Base-by-base conservation (phyloP, 176 grass and related monocot genomes). In the Areca catechu region DNA sequence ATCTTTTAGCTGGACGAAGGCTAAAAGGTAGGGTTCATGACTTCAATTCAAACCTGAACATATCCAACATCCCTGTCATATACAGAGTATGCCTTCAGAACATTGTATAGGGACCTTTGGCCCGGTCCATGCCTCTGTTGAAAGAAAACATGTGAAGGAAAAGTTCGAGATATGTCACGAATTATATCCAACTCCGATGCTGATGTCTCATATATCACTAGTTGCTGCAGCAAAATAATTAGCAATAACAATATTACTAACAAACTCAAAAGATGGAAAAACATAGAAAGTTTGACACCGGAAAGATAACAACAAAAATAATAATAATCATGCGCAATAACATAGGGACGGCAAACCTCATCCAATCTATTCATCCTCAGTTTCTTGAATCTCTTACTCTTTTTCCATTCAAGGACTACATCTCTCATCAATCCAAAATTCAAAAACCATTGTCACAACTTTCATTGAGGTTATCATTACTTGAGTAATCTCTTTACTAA, bases 21-120 rank as follows among this genome's bases (percentile, higher is more conserved):
- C 24, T 17, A 73, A 15, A 7, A 51, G 1, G 3, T 25, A 51
- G 16, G 2, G 51, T 20, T 12, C 14, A 15, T 16, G 2, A 48
- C 20, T 3, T 64, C 5, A 72, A 70, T 52, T 82, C 71, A 62
- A 75, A 97, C 93, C 93, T 97, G 93, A 60, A 97, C 93, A 30
- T 91, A 97, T 70, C 93, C 93, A 77, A 97, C 87, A 48, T 91
- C 86, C 79, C 86, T 85, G 34, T 97, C 93, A 75, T 88, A 97
- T 22, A 97, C 83, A 37, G 93, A 91, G 63, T 97, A 97, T 5
- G 93, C 93, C 77, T 97, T 97, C 67, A 97, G 71, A 77, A 97
- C 82, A 51, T 97, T 97, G 68, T 97, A 97, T 49, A 97, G 60
- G 22, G 93, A 88, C 74, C 87, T 91, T 69, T 97, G 93, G 24